phyloP scores from a whole-genome alignment of 768 basidiomycete species.

The Lactarius deliciosus region DNA sequence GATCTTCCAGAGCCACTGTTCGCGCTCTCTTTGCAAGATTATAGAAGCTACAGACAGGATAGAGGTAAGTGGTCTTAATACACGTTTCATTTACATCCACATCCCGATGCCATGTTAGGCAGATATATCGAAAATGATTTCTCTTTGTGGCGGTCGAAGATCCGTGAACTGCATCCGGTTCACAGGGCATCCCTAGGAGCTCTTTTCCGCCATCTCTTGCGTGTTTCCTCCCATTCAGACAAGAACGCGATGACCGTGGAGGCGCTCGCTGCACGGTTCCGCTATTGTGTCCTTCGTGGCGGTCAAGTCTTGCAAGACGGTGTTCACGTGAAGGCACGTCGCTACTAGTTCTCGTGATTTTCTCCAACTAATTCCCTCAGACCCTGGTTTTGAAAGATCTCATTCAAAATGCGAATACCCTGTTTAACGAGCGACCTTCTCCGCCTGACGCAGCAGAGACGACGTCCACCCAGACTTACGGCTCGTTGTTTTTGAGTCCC shows the following conservation, averaged over 20 bases:
- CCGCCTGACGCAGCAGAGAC: neutral
- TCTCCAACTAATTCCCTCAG: neutral
- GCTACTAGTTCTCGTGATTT: neutral
- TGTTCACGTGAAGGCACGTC: neutral
- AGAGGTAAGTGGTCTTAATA: neutral
- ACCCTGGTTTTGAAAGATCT: neutral
- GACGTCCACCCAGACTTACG: neutral
- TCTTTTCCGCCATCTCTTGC: neutral
- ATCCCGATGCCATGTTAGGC: neutral
- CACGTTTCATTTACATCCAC: neutral
- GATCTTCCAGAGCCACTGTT: neutral
- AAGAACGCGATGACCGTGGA: neutral
- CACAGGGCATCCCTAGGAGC: neutral
- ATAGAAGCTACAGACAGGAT: neutral
- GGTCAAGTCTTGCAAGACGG: neutral
- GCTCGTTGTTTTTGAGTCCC: neutral
- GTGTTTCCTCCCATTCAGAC: neutral
- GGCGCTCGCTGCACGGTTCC: neutral
- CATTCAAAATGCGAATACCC: slow-evolving; percentile 1
- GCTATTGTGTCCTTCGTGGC: neutral
- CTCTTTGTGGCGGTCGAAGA: neutral
- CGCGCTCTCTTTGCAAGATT: neutral
- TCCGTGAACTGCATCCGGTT: neutral
- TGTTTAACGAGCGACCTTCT: neutral
- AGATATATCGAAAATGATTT: neutral